These are phyloP conservation scores for Cystofilobasidium macerans DNA, from an alignment of 768 basidiomycete genomes.

Conservation along the genomic window DNA sequence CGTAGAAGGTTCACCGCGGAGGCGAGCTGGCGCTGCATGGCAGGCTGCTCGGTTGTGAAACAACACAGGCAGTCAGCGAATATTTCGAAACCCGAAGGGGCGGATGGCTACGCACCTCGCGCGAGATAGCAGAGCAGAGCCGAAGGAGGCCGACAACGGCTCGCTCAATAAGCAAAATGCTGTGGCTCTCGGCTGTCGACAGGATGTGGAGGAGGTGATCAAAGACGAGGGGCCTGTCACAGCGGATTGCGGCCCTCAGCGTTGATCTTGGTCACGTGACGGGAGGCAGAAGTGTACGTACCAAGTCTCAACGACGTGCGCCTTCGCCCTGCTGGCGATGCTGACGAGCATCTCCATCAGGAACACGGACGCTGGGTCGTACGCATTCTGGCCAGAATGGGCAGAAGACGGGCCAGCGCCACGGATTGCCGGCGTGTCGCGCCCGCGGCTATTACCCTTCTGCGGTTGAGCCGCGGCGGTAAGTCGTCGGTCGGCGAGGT, in stretches of 20 bases:
- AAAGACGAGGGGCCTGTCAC: constrained; percentile 76
- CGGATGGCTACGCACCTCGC: constrained; percentile 47
- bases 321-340: constrained; percentile 62
- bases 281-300: constrained; percentile 37
- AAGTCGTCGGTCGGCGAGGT: constrained; percentile 76
- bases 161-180: constrained; percentile 80
- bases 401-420: constrained; percentile 10
- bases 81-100: no score
- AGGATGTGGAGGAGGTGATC: constrained; percentile 80
- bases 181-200: constrained; percentile 65
- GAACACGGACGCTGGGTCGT: constrained; percentile 91
- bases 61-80: no score
- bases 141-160: constrained; percentile 81
- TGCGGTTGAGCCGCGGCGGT: not conserved
- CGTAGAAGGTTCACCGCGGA: constrained; percentile 83
- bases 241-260: not conserved
- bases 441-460: constrained; percentile 5
- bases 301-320: constrained; percentile 82
- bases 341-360: constrained; percentile 91
- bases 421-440: constrained; percentile 28
- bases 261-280: not conserved
- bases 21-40: constrained; percentile 84
- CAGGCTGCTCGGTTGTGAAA: constrained; percentile 57
- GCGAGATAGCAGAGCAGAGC: constrained; percentile 69
- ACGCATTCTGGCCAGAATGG: constrained; percentile 53